Base-by-base conservation (phyloP, 441 rosid species). In the Daphne laureola region DNA sequence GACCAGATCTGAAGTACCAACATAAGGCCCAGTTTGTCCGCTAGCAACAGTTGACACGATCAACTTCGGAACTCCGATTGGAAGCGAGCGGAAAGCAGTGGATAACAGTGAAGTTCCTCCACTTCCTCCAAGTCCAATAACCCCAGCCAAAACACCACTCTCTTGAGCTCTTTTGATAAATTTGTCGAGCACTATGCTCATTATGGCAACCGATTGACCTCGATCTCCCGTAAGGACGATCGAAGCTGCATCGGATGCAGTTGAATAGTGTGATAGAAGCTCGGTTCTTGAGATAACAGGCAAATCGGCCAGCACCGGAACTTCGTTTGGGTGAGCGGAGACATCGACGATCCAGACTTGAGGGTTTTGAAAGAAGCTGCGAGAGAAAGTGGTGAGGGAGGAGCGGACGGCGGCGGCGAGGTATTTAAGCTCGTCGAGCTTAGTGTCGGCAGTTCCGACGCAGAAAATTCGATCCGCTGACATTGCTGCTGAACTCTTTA, bases 11-110 rank as follows among this genome's bases (percentile, higher is more conserved):
- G 95, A 78, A 0, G 93, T 78, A 14, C 91, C 96, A 51, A 92
- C 64, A 55, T 86, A 88, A 52, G 86, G 84, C 31, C 81, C 80
- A 11, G 91, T 88, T 14, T 71, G 83, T 51, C 96, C 95, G 42
- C 98, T 86, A 8, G 98, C 93, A 36, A 92, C 95, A 41, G 96
- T 88, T 0, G 98, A 86, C 17, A 86, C 86, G 49, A 92, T 84
- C 48, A 86, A 53, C 76, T 92, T 92, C 4, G 98, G 96, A 21
- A 82, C 47, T 26, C 96, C 90, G 48, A 92, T 44, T 0, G 91
- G 88, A 46, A 92, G 91, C 65, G 76, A 75, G 62, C 73, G 76
- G 54, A 92, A 88, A 18, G 94, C 85, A 0, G 84, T 63, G 2
- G 98, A 74, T 27, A 86, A 51, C 14, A 88, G 68, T 18, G 92